These are phyloP conservation scores for Apiotrichum akiyoshidainum DNA, from an alignment of 1,284 basidiomycete species.

Conservation along the genomic window DNA sequence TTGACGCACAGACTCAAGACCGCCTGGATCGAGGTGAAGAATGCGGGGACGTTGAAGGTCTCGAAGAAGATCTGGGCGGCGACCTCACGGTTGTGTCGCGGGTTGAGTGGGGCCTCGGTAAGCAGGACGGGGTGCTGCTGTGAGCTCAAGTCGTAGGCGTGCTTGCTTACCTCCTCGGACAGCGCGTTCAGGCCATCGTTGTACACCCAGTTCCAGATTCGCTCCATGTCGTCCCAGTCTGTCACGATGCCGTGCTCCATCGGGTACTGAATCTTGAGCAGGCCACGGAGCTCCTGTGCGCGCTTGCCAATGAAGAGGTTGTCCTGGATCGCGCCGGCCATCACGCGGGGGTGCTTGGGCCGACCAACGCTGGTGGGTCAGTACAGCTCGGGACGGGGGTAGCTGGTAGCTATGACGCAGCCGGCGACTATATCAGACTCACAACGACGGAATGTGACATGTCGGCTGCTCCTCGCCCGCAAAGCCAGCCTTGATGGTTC, in stretches of 20 bases:
- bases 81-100: constrained; percentile 86
- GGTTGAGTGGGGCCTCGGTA: constrained; percentile 93
- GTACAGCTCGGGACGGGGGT: no score
- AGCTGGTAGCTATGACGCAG: not conserved
- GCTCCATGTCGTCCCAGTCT: constrained; percentile 98
- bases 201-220: constrained; percentile 96
- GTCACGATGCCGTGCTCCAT: constrained; percentile 88
- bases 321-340: constrained; percentile 69
- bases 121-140: constrained; percentile 87
- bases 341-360: constrained; percentile 91
- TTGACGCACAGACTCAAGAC: constrained; percentile 81
- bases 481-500: constrained; percentile 95
- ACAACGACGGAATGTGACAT: constrained; percentile 98
- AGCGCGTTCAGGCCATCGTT: constrained; percentile 88
- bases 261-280: constrained; percentile 97
- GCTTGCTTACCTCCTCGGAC: constrained; percentile 82
- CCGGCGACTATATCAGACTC: constrained; percentile 52
- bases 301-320: constrained; percentile 88
- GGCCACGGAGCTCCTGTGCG: constrained; percentile 87
- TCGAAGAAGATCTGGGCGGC: constrained; percentile 99
- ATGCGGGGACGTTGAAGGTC: constrained; percentile 97
- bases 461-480: constrained; percentile 96
- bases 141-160: not conserved
- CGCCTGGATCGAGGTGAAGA: constrained; percentile 96
- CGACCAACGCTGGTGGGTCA: constrained; percentile 69